These are phyloP conservation scores for Trichoderma asperellum DNA, from an alignment of 2,329 filamentous ascomycete species.

Conservation along the genomic window DNA sequence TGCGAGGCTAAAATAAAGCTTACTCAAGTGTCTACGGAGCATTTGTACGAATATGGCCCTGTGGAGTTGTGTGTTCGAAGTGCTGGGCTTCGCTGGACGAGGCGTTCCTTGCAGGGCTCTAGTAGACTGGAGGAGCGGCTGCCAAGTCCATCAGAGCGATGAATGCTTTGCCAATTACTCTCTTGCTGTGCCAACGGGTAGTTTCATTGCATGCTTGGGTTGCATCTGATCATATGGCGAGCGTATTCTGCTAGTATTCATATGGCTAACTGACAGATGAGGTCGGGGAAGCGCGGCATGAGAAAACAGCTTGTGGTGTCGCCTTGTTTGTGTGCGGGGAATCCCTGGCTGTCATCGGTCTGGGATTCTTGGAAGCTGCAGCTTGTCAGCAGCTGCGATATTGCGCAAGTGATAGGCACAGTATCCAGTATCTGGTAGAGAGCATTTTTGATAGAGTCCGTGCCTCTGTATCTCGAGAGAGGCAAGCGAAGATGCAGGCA, in stretches of 20 bases:
- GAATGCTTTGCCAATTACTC: neutral
- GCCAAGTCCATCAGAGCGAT: neutral
- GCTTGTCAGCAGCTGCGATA: neutral
- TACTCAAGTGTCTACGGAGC: neutral
- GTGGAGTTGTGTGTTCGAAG: neutral
- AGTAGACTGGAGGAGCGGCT: neutral
- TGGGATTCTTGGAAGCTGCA: neutral
- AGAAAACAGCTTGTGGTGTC: no score
- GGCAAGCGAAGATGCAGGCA: neutral
- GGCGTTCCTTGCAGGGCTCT: neutral
- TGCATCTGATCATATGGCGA: neutral
- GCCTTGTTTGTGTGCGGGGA: conserved; percentile 1
- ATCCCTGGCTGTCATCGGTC: conserved; percentile 13
- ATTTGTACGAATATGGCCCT: neutral
- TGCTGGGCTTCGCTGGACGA: neutral
- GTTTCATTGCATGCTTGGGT: neutral
- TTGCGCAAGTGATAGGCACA: neutral
- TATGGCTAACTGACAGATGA: neutral
- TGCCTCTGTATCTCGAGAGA: neutral
- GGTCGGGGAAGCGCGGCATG: conserved; percentile 21
- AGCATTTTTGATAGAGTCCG: neutral
- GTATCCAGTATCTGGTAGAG: neutral
- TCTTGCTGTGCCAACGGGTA: neutral
- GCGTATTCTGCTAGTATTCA: neutral
- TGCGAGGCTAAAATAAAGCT: neutral